Base-by-base conservation (phyloP, 139 green algal genomes). In the Chlorella vulgaris region DNA sequence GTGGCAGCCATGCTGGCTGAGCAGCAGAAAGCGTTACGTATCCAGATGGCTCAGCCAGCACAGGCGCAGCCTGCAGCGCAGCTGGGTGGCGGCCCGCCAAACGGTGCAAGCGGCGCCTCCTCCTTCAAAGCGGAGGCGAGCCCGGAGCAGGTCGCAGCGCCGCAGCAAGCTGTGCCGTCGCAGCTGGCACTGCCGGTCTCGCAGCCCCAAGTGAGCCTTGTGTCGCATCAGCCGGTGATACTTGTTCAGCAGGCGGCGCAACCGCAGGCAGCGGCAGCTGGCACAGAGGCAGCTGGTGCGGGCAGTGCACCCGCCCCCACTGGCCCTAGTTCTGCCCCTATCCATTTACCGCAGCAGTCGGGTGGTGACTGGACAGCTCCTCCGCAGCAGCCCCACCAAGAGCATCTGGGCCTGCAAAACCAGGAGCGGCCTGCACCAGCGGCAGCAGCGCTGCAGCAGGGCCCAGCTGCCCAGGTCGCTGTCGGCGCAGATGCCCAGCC, bases 1-100 rank as follows among this genome's bases (percentile, higher is more conserved):
- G 33, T 66, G 24, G 76, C 76, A 22, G 26, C 43, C n/a, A 62
- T 81, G 74, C 39, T 81, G 28, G 38, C 24, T 6, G 58, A 73
- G 39, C 74, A 70, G 60, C 74, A 73, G 29, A 58, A 62, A 40
- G 75, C 75, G 39, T 7, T 50, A n/a, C 75, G 60, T 0, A 13
- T 35, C 40, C 69, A 55, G 69, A 28, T 60, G 42, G 60, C 73
- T 18, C 29, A 33, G 38, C 74, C 58, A 60, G 19, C 22, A 40
- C 26, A 47, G n/a, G 60, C 60, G 4, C 51, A 43, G 21, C 15
- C 13, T 5, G 58, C 29, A 0, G 75, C 61, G 22, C n/a, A n/a
- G n/a, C n/a, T n/a, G n/a, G n/a, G n/a, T n/a, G n/a, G n/a, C n/a
- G n/a, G n/a, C n/a, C n/a, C n/a, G n/a, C n/a, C n/a, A n/a, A n/a